These are phyloP conservation scores for Ceratocystis ficicola DNA, from an alignment of 2,329 filamentous ascomycete genomes.

Conservation along the genomic window DNA sequence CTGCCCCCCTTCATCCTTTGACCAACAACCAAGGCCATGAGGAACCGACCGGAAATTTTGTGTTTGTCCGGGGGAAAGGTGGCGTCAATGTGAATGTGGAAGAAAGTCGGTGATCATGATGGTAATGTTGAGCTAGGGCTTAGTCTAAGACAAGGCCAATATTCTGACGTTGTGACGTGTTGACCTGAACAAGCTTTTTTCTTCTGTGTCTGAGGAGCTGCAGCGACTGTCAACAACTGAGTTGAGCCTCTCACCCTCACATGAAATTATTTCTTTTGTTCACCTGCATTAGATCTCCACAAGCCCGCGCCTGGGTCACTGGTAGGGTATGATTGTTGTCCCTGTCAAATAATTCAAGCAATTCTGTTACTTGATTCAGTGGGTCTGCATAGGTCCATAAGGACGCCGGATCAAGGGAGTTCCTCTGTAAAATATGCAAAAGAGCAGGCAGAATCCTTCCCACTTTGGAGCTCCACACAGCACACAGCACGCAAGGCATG, in stretches of 20 bases:
- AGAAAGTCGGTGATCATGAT: not conserved
- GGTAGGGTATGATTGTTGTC: constrained; percentile 8
- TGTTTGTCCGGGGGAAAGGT: not conserved
- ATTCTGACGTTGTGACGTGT: too few relatives aligned
- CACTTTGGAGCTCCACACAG: constrained; percentile 2
- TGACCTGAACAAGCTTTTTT: too few relatives aligned
- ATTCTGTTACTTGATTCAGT: constrained; percentile 9
- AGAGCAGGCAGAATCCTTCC: not conserved
- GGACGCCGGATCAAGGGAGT: not conserved
- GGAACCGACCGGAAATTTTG: not conserved
- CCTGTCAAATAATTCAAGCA: constrained; percentile 10
- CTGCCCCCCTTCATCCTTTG: not conserved
- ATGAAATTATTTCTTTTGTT: constrained; percentile 2
- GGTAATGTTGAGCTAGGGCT: too few relatives aligned
- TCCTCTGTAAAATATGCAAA: constrained; percentile 5
- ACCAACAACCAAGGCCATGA: not conserved
- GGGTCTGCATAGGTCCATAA: not conserved
- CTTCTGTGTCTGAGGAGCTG: not conserved
- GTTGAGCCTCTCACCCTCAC: not conserved
- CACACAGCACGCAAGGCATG: not conserved
- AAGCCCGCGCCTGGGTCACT: not conserved
- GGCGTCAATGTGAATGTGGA: not conserved
- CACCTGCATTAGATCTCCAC: constrained; percentile 8
- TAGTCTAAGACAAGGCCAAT: too few relatives aligned
- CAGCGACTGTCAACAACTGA: not conserved